Evolutionary conservation across 179 eudicot species (phyloP).

Genomic region (Nepenthes alata): DNA sequence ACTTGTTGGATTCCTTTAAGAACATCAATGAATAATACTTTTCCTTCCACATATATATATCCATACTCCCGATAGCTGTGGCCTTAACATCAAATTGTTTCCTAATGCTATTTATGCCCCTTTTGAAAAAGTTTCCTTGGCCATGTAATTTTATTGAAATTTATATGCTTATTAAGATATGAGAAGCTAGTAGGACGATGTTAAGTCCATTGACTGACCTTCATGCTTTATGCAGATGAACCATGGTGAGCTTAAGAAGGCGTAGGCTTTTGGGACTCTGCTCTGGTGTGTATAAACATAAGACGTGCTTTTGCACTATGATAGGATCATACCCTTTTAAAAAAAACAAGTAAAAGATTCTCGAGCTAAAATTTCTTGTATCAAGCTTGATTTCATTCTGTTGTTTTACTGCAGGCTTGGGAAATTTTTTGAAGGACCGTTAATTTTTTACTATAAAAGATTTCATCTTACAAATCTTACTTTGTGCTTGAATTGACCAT

Average conservation of each 20-base stretch:
- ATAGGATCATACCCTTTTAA: not conserved
- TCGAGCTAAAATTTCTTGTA: no score
- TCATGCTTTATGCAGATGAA: slow-evolving; percentile 2
- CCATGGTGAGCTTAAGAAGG: slow-evolving; percentile 93
- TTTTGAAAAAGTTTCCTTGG: not conserved
- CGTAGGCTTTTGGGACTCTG: slow-evolving; percentile 72
- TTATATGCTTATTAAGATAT: not conserved
- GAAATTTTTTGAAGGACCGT: no score
- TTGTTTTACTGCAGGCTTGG: no score
- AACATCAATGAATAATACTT: no score
- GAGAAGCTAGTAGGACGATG: not conserved
- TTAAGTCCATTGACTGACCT: not conserved
- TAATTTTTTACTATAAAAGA: no score
- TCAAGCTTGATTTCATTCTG: no score
- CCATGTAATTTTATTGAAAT: not conserved
- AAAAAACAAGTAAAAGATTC: no score
- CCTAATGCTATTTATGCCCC: not conserved
- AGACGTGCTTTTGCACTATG: not conserved
- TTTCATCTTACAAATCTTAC: not conserved
- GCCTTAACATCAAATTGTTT: no score
- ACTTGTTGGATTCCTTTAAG: no score
- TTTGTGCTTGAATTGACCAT: not conserved
- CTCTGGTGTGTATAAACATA: slow-evolving; percentile 31
- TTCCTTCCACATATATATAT: not conserved
- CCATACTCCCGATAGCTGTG: no score